Conservation (phyloP, 495 filamentous ascomycete genomes). For the Penicillium chermesinum region DNA sequence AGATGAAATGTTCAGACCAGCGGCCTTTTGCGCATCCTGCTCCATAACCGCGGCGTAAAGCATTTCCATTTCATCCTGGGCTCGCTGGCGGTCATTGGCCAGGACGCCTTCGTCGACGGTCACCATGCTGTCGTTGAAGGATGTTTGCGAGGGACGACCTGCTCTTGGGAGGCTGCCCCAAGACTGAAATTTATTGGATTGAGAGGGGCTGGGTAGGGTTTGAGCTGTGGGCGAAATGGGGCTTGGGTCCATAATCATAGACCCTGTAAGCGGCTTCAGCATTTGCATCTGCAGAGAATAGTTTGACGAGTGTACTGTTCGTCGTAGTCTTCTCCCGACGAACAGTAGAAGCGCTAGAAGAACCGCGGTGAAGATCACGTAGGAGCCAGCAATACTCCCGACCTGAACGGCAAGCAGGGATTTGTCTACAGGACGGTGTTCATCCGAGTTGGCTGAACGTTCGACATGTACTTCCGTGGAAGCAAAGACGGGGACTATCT, state of each 20-base stretch:
- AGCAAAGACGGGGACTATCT: conserved; percentile 10
- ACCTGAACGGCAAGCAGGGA: conserved; percentile 67
- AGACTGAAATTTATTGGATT: conserved; percentile 29
- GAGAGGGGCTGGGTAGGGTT: conserved; percentile 34
- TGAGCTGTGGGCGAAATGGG: conserved; percentile 39
- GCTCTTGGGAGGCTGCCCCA: conserved; percentile 39
- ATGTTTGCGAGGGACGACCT: conserved; percentile 30
- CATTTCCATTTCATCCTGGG: conserved; percentile 77
- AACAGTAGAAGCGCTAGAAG: conserved; percentile 62
- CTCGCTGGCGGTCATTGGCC: conserved; percentile 62
- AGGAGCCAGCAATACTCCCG: conserved; percentile 72
- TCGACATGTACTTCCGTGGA: conserved; percentile 1
- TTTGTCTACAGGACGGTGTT: conserved; percentile 36
- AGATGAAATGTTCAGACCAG: conserved; percentile 18
- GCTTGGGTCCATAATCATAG: conserved; percentile 45
- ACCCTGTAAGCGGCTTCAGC: conserved; percentile 49
- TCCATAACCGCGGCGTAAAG: conserved; percentile 90
- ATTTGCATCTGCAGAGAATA: conserved; percentile 57
- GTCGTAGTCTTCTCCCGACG: conserved; percentile 55
- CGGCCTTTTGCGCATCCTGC: conserved; percentile 68
- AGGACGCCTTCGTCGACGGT: conserved; percentile 74
- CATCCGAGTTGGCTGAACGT: conserved; percentile 10
- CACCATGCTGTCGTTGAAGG: conserved; percentile 45
- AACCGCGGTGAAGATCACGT: conserved; percentile 66
- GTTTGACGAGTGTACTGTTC: conserved; percentile 47